Base-by-base conservation (phyloP, 352 stramenopile genomes). In the Globisporangium paddicum region DNA sequence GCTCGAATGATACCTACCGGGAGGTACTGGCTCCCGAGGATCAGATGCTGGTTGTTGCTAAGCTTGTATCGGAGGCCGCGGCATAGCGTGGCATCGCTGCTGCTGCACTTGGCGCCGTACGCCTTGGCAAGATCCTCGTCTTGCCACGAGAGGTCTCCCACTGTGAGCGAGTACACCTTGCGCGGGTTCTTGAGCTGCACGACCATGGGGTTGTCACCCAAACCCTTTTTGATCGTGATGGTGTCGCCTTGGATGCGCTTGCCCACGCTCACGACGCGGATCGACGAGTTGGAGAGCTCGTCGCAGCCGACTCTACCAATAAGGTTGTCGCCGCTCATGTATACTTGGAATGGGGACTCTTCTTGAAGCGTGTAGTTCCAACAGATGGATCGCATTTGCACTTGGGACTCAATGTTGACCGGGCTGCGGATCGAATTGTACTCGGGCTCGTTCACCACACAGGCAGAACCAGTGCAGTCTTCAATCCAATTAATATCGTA, bases 101-200 rank as follows among this genome's bases (percentile, higher is more conserved):
- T 19, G 7, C 18, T 5, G 28, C 60, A 67, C 13, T 50, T 21
- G 1, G 64, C 64, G 25, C 60, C 14, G 44, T 60, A 66, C n/a
- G 38, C 18, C 8, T 19, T 34, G 6, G 51, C 21, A 6, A 73
- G 55, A 41, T 69, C 28, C 25, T 54, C 19, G 0, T 45, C 2
- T 23, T 51, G 3, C 57, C 66, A 69, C 23, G 57, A 41, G 8
- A 69, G 41, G 0, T 54, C 57, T 0, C 66, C 62, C 30, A 69
- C 30, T 11, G 62, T 73, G 50, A 67, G 41, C 50, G 66, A 56
- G 55, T 60, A 67, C 18, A 69, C 16, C 19, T 67, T 69, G 35
- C 66, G 53, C 9, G 64, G 19, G 30, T 68, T 72, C 28, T 41
- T 51, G n/a, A 60, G 41, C 14, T 28, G 53, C 14, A 42, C 37